Base-by-base conservation (phyloP, 2,329 filamentous ascomycete genomes). In the Talaromyces funiculosus region DNA sequence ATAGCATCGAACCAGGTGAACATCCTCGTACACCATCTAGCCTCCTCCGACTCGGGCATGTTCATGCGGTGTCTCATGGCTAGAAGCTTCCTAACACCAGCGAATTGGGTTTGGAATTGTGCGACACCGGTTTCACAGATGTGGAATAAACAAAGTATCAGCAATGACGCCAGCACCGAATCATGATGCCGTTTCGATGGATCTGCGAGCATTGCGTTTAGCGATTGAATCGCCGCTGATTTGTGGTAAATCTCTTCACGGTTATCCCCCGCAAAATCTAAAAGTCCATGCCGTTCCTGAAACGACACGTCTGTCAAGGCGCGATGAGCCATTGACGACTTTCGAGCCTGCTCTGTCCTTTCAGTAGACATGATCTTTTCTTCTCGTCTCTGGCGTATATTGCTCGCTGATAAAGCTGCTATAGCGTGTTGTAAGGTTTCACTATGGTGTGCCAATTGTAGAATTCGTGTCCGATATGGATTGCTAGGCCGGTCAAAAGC, bases 1-100 rank as follows among this genome's bases (percentile, higher is more conserved):
- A 97, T 90, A 59, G 92, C 90, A 73, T 97, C 93, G 71, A 96
- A 95, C 82, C 93, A 96, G 35, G 90, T 94, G 70, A 97, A 97
- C 67, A 96, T 86, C 43, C 90, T 87, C 68, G 95, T 90, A 79
- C 96, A 93, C 92, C 92, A 97, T 12, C 76, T 78, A 20, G 76
- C 68, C 31, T 87, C 85, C 61, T 90, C 89, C 63, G 92, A 89
- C 55, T 86, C 78, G 12, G 80, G 80, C 49, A 84, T 73, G 69
- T 86, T 68, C 71, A 82, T 75, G 71, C 84, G 80, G 65, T 88
- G 84, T 62, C 92, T 84, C 77, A 96, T 84, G 3, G 87, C 84
- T 10, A 97, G 82, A 33, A 97, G 86, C 78, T 95, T 95, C 76
- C 92, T 92, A 40, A 97, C 92, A 0, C 93, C 92, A 0, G 91